Evolutionary conservation across 2,329 filamentous ascomycete species (phyloP), one percentile per base, ranked within the genome.

Genomic region (Furcasterigmium sp.): DNA sequence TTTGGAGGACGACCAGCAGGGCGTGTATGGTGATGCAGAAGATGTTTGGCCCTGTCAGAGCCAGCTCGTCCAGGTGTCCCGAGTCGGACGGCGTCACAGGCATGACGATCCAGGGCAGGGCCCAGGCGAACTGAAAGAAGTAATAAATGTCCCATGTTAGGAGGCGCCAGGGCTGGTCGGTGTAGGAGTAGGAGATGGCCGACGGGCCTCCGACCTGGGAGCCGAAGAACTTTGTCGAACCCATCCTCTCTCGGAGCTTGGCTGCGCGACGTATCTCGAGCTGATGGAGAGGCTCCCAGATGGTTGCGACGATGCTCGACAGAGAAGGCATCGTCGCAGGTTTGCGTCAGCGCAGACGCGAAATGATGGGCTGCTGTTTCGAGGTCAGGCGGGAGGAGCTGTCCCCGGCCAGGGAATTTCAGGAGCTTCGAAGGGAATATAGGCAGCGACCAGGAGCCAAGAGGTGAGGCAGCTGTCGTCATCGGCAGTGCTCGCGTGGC

Each of bases 121-220:
- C 71, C 72, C 75, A 78, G 42, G 62, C 47, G 48, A 75, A 78
- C 41, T 64, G 59, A 57, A 78, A 73, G 60, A 80, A 79, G 53
- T 72, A 73, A 53, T 69, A 71, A n/a, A 76, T 52, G 46, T 82
- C 76, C 58, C 68, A 73, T 37, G 63, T 56, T 40, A 80, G 59
- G 39, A 80, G 66, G 37, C 56, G 68, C 58, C 65, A 70, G 1
- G 76, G 76, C 51, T 68, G 61, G 51, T 80, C 76, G 8, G 79
- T 83, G 57, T 83, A 81, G 51, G 69, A 68, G 59, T 81, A 81
- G 61, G 73, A 78, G 58, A 77, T 78, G 54, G 79, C 70, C n/a
- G 69, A 68, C 42, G 67, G 59, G 47, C 73, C 76, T 44, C 78
- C 78, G 37, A 80, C 64, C 55, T 82, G 78, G 3, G 76, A 81